Evolutionary conservation across 1,284 basidiomycete species (phyloP).

Genomic region (Sporisorium scitamineum): DNA sequence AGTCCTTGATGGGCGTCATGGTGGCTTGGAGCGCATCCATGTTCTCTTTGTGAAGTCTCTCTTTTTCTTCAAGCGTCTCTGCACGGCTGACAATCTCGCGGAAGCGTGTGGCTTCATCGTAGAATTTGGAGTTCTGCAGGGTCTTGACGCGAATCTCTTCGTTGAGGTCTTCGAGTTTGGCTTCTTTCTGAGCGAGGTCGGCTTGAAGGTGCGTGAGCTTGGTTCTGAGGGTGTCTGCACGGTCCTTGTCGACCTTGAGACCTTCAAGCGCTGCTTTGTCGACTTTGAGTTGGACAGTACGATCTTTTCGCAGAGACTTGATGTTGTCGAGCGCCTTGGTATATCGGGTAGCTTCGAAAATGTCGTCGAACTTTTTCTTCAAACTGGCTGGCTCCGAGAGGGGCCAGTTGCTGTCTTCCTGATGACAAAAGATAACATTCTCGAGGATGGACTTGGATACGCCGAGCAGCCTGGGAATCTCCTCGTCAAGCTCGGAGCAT

Average conservation of each 20-base stretch:
- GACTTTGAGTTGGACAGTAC: conserved; percentile 87
- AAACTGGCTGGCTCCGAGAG: conserved; percentile 87
- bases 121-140: conserved; percentile 82
- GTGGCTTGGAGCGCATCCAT: conserved; percentile 74
- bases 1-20: conserved; percentile 79
- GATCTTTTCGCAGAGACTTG: conserved; percentile 82
- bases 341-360: conserved; percentile 89
- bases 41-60: conserved; percentile 76
- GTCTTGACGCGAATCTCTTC: conserved; percentile 72
- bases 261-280: conserved; percentile 88
- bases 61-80: conserved; percentile 78
- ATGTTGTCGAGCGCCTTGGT: conserved; percentile 97
- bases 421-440: conserved; percentile 99
- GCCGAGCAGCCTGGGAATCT: conserved; percentile 85
- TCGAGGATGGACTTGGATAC: conserved; percentile 97
- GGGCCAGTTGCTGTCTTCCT: conserved; percentile 99
- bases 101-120: conserved; percentile 85
- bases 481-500: conserved; percentile 84
- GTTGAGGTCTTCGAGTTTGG: conserved; percentile 57
- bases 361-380: conserved; percentile 99
- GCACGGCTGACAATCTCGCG: conserved; percentile 83
- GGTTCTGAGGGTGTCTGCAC: conserved; percentile 76
- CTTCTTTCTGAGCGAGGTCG: conserved; percentile 55
- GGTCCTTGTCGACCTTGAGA: conserved; percentile 84
- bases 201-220: conserved; percentile 53